phyloP scores from a whole-genome alignment of 2,329 filamentous ascomycete species.

The Trichoderma guizhouense region DNA sequence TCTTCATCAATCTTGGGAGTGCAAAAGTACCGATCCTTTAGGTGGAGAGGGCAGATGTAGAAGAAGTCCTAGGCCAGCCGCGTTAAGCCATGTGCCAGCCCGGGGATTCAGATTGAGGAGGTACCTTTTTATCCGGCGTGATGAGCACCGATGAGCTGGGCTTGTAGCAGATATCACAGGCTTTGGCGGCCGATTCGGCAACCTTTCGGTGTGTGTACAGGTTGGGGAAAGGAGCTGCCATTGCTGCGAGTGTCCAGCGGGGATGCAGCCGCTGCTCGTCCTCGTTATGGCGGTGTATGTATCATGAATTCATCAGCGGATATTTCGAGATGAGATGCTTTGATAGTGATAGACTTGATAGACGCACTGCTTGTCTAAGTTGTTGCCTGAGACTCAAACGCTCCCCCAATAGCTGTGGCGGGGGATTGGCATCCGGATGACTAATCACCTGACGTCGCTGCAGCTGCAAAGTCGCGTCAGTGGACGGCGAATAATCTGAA shows the following conservation, averaged over 20 bases:
- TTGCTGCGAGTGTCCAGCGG: not conserved
- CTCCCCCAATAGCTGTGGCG: not conserved
- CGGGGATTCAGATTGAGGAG: slow-evolving; percentile 7
- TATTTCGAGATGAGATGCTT: not conserved
- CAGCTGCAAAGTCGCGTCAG: slow-evolving; percentile 12
- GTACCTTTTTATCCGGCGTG: slow-evolving; percentile 82
- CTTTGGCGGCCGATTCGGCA: slow-evolving; percentile 75
- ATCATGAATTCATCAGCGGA: not conserved
- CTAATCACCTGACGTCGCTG: slow-evolving; percentile 13
- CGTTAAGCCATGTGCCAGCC: slow-evolving; percentile 2
- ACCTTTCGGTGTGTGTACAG: slow-evolving; percentile 83
- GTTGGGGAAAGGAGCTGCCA: slow-evolving; percentile 58
- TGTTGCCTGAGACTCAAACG: not conserved
- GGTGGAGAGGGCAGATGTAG: slow-evolving; percentile 79
- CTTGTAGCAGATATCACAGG: slow-evolving; percentile 91
- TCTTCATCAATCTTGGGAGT: slow-evolving; percentile 68
- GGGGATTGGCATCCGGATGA: slow-evolving; percentile 1
- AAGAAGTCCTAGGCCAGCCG: slow-evolving; percentile 66
- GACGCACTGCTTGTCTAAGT: not conserved
- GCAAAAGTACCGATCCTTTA: slow-evolving; percentile 81
- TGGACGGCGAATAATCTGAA: not conserved
- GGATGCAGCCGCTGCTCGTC: not conserved
- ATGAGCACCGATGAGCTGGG: slow-evolving; percentile 82
- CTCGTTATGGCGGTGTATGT: not conserved
- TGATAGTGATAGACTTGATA: not conserved